phyloP scores from a whole-genome alignment of 1,284 basidiomycete species.

The Ceratobasidium papillatum region DNA sequence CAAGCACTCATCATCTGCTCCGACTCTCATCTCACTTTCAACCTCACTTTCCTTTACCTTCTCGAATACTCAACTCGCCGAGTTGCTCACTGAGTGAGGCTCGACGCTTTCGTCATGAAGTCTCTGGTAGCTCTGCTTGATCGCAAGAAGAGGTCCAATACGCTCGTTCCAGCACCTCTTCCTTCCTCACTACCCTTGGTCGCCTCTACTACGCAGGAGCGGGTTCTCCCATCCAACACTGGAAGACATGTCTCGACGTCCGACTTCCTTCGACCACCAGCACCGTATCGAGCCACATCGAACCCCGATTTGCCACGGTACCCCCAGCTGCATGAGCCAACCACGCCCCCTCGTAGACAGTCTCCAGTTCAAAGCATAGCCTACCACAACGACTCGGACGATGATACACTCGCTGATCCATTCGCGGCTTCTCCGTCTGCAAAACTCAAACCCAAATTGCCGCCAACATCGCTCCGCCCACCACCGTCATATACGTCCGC shows the following conservation, averaged over 20 bases:
- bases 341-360: not conserved
- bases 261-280: not conserved
- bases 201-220: not conserved
- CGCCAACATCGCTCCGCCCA: not conserved
- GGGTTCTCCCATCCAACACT: not conserved
- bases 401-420: constrained; percentile 26
- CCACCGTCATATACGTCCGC: not conserved
- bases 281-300: not conserved
- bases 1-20: constrained; percentile 4
- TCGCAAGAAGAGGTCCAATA: constrained; percentile 26
- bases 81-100: constrained; percentile 27
- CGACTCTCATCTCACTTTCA: not conserved
- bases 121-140: constrained; percentile 37
- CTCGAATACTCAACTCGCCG: not conserved
- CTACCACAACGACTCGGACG: constrained; percentile 33
- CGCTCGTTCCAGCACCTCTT: constrained; percentile 26
- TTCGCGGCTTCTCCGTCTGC: constrained; percentile 17
- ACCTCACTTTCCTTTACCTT: constrained; percentile 5
- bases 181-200: not conserved
- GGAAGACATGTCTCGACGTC: not conserved
- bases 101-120: constrained; percentile 29
- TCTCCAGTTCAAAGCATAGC: constrained; percentile 16
- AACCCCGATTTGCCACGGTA: not conserved
- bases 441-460: not conserved
- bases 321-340: not conserved